Evolutionary conservation across 2,329 filamentous ascomycete genomes (phyloP).

Genomic region (Calonectria multiphialidica): DNA sequence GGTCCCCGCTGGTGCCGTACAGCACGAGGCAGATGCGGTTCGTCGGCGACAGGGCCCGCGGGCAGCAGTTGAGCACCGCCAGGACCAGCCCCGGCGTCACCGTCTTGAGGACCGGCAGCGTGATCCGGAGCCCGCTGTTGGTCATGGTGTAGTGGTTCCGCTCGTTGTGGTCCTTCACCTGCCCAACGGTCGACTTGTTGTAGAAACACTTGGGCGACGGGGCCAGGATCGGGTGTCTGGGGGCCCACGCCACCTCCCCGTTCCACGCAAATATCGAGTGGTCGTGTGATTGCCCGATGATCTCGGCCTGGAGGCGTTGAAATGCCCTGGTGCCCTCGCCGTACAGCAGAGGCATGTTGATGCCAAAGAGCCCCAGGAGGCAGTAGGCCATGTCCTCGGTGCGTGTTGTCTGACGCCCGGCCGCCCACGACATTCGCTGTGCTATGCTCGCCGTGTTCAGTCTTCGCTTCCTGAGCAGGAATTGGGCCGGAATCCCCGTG

Average conservation of each 20-base stretch:
- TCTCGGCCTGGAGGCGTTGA: slow-evolving; percentile 40
- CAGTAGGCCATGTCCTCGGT: slow-evolving; percentile 39
- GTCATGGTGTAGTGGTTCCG: slow-evolving; percentile 19
- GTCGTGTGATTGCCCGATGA: slow-evolving; percentile 37
- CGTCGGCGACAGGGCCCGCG: slow-evolving; percentile 5
- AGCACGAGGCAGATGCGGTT: slow-evolving; percentile 10
- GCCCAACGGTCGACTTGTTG: slow-evolving; percentile 4
- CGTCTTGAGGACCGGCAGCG: slow-evolving; percentile 16
- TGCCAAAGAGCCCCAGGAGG: slow-evolving; percentile 35
- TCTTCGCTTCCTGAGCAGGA: slow-evolving; percentile 12
- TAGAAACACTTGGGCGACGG: slow-evolving; percentile 15
- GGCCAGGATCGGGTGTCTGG: slow-evolving; percentile 10
- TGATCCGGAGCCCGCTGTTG: slow-evolving; percentile 22
- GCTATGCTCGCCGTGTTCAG: slow-evolving; percentile 21
- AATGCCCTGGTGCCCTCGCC: slow-evolving; percentile 39
- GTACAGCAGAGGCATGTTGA: slow-evolving; percentile 40
- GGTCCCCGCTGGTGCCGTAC: slow-evolving; percentile 17
- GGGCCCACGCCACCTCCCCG: neutral
- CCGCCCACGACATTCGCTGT: slow-evolving; percentile 39
- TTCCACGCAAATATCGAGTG: slow-evolving; percentile 40
- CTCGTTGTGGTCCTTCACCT: slow-evolving; percentile 19
- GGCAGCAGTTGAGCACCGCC: slow-evolving; percentile 18
- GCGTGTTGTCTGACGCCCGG: slow-evolving; percentile 31
- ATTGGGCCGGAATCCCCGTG: slow-evolving; percentile 28
- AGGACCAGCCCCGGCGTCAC: slow-evolving; percentile 15